Conservation (phyloP, 73 alveolate species). For the Paramecium biaurelia region DNA sequence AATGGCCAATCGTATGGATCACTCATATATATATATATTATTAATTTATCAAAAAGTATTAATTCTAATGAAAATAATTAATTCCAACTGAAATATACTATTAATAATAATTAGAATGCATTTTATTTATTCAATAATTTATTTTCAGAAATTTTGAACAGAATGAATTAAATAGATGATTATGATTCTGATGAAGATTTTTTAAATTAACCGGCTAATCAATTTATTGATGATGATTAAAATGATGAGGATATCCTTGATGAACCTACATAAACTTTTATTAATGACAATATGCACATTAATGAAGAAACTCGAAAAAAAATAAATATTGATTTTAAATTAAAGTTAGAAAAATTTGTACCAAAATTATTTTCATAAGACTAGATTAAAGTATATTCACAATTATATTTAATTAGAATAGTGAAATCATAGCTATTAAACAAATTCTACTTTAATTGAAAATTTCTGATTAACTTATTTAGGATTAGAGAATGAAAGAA, state of each 20-base stretch:
- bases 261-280: not conserved
- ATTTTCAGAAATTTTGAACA: not conserved
- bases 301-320: not conserved
- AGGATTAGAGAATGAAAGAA: not conserved
- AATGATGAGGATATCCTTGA: not conserved
- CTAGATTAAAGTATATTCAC: not conserved
- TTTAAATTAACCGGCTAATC: not conserved
- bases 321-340: not conserved
- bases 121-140: not conserved
- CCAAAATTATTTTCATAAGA: not conserved
- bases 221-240: not conserved
- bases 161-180: not conserved
- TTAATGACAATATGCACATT: not conserved
- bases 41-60: not conserved
- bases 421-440: not conserved
- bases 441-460: not conserved
- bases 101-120: not conserved
- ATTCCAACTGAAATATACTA: not conserved
- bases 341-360: not conserved
- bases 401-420: not conserved
- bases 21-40: not conserved
- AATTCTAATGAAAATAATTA: not conserved
- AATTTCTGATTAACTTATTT: not conserved
- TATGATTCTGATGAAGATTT: not conserved
- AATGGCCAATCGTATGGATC: conserved; percentile 81